Evolutionary conservation across 2,329 filamentous ascomycete genomes (phyloP), one percentile per base, ranked within the genome.

Genomic region (Sclerotinia spermophila): DNA sequence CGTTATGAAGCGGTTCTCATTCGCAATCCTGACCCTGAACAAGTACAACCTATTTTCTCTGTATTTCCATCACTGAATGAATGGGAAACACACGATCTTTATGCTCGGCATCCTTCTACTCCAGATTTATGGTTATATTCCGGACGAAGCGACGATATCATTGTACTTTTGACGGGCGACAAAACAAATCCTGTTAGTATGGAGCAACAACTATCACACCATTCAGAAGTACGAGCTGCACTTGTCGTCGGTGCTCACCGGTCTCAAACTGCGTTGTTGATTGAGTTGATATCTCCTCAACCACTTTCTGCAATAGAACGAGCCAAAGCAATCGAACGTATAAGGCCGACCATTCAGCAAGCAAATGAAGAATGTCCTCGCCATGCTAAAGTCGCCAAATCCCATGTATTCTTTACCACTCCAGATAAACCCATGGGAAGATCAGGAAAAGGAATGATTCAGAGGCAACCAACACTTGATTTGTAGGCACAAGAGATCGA

Each of bases 121-220:
- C 72, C 76, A 0, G 71, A 74, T 53, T 72, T 80, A 1, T 83
- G 80, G 79, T 76, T 74, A 11, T 82, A 77, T 64, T 44, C 76
- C 17, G 81, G 80, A 15, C 76, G 82, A 11, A 71, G 73, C 10
- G 82, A 83, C 66, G 82, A 83, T 74, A 77, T 82, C 19, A 80
- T 83, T 42, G 81, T 83, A 0, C 75, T 82, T 33, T 79, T 77
- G 33, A 83, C 81, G 45, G 82, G 82, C 2, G 81, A 83, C 66
- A 84, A 83, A 72, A 78, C 82, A 42, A 82, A 83, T 42, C 82
- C 82, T 0, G 72, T 81, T 4, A 74, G 74, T 13, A 0, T 79
- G 76, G 81, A 83, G 69, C 73, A 72, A 42, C 75, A 78, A 15
- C 78, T 83, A 7, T 74, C 75, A 35, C 72, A 72, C 1, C 79